Conservation (phyloP, 768 basidiomycete species). For the Lentinula boryana region DNA sequence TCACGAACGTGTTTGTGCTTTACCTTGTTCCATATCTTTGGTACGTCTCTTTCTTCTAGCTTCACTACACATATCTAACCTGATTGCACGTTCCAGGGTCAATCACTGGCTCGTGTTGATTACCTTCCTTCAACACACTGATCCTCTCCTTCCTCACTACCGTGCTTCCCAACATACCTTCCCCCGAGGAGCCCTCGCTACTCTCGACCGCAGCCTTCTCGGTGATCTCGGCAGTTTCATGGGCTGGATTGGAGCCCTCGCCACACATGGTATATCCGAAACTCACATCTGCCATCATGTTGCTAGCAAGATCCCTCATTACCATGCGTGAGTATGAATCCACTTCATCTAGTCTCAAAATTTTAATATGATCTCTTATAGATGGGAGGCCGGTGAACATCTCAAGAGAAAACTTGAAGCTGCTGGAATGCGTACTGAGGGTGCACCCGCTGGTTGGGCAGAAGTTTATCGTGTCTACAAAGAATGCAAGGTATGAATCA, state of each 20-base stretch:
- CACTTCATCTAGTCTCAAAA: neutral
- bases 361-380: constrained; percentile 16
- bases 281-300: constrained; percentile 93
- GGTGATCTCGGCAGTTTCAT: constrained; percentile 74
- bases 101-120: constrained; percentile 96
- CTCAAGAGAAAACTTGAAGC: constrained; percentile 71
- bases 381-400: constrained; percentile 88
- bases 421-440: constrained; percentile 59
- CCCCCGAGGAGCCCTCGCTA: constrained; percentile 87
- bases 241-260: constrained; percentile 79
- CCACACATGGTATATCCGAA: constrained; percentile 91
- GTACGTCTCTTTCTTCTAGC: constrained; percentile 22
- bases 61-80: neutral
- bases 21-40: constrained; percentile 91
- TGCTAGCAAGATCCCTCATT: constrained; percentile 94
- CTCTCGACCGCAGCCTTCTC: constrained; percentile 78
- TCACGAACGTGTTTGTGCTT: constrained; percentile 65
- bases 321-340: constrained; percentile 53
- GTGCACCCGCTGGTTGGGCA: constrained; percentile 72
- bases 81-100: constrained; percentile 39
- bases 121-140: constrained; percentile 98
- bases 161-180: constrained; percentile 87
- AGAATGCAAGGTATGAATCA: constrained; percentile 60
- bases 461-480: constrained; percentile 74
- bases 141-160: constrained; percentile 92